A percentile compares a stretch with the other conserved stretches of the same genome.
phyloP scores from a whole-genome alignment of 1,284 basidiomycete species.

The Afroboletus lepidellus region DNA sequence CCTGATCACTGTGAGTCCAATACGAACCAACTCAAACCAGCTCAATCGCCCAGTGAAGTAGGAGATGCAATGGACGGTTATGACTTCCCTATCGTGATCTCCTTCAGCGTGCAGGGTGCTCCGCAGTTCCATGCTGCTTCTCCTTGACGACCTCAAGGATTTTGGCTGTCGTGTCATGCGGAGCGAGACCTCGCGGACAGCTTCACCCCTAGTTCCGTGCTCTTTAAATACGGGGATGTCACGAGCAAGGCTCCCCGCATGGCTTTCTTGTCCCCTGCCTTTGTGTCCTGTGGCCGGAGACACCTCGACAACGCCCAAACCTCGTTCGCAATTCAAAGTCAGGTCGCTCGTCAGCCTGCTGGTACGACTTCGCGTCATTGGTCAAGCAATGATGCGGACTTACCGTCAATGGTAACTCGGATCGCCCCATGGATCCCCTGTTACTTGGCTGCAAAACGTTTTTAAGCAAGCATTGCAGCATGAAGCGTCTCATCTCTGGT shows the following conservation, averaged over 20 bases:
- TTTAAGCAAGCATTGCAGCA: constrained; percentile 18
- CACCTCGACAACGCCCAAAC: constrained; percentile 24
- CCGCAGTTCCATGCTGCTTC: constrained; percentile 27
- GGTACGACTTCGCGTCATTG: constrained; percentile 36
- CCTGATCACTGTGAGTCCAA: background rate
- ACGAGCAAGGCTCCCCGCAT: constrained; percentile 34
- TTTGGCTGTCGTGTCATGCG: constrained; percentile 19
- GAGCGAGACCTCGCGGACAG: constrained; percentile 19
- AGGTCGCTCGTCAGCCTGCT: constrained; percentile 38
- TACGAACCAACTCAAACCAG: constrained; percentile 9
- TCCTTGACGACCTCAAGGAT: constrained; percentile 22
- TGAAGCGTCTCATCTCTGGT: constrained; percentile 4
- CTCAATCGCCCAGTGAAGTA: constrained; percentile 3
- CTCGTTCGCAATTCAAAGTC: constrained; percentile 39
- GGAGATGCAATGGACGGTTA: constrained; percentile 3
- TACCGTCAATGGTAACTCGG: constrained; percentile 28
- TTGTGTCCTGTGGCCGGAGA: constrained; percentile 36
- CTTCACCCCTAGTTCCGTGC: constrained; percentile 16
- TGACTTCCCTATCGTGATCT: constrained; percentile 18
- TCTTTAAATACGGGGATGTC: constrained; percentile 32
- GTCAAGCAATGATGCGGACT: constrained; percentile 34
- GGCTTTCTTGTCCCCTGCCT: constrained; percentile 41
- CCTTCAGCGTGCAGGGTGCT: constrained; percentile 12
- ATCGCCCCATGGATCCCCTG: constrained; percentile 11
- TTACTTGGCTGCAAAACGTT: constrained; percentile 18